phyloP scores from a whole-genome alignment of 257 asterid genomes.

The Ilex aquifolium region DNA sequence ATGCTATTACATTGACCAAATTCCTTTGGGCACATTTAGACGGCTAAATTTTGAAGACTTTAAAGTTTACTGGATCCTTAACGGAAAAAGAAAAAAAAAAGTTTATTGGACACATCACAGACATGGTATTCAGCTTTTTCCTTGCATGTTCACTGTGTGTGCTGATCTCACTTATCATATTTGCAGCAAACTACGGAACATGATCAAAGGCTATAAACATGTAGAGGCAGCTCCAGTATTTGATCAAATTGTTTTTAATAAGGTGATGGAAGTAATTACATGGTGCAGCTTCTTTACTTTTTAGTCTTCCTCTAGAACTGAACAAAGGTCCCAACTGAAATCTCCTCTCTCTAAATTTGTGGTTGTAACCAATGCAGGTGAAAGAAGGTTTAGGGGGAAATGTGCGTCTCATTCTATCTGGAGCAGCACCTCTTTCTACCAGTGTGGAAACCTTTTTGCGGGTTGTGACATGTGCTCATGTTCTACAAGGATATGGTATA shows the following conservation, averaged over 20 bases:
- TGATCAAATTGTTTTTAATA: slow-evolving; percentile 66
- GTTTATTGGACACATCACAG: background rate
- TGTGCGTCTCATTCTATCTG: slow-evolving; percentile 69
- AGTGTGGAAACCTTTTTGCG: slow-evolving; percentile 76
- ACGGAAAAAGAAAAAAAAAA: no score
- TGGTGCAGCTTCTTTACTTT: background rate
- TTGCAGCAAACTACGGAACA: slow-evolving; percentile 64
- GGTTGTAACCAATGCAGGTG: slow-evolving; percentile 28
- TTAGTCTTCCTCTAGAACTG: background rate
- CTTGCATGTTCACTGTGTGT: background rate
- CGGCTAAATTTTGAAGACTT: no score
- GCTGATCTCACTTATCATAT: background rate
- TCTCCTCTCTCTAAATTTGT: slow-evolving; percentile 3
- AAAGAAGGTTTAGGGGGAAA: slow-evolving; percentile 85
- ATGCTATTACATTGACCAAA: no score
- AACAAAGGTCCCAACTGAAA: background rate
- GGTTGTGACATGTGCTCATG: slow-evolving; percentile 76
- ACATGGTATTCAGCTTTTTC: background rate
- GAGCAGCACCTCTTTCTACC: slow-evolving; percentile 85
- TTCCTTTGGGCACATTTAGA: no score
- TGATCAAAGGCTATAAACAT: slow-evolving; percentile 67
- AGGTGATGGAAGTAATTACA: slow-evolving; percentile 31
- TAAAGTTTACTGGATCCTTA: no score
- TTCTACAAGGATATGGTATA: slow-evolving; percentile 78
- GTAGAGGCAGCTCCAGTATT: slow-evolving; percentile 63